Evolutionary conservation across 129 eudicot genomes (phyloP), one percentile per base, ranked within the genome.

Genomic region (Escallonia rubra): DNA sequence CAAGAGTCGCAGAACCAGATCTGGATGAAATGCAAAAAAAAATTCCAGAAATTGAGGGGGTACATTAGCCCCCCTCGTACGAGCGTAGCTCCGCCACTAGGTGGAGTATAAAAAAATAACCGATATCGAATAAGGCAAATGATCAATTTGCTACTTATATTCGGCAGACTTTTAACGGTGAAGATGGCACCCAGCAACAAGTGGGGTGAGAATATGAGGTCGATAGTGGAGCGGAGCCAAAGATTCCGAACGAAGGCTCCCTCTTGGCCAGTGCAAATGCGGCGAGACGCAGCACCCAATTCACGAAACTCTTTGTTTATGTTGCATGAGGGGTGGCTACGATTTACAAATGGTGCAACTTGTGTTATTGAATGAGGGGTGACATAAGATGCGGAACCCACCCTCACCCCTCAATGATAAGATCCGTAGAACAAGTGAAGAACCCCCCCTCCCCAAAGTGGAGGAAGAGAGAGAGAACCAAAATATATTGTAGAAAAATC

Each of bases 121-220:
- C 34, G 1, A 23, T 0, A 23, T 23, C 0, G 34, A 23, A 23
- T 23, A 23, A 23, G 34, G 34, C 1, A 23, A 23, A 23, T 23
- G 34, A 23, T 23, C 34, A 23, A 23, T 23, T 23, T 23, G 34
- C 34, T 23, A 23, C 34, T 23, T 23, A 23, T 23, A 23, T 23
- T 23, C 34, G 34, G 34, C 34, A 23, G 34, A 23, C 34, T 23
- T 23, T 23, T 23, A 23, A 23, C 50, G 50, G 50, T 46, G 50
- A 5, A 5, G 6, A 9, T 46, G 10, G 50, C 50, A 46, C 50
- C 10, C 50, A 46, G 10, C 10, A 9, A 54, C 34, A 54, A 54
- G 59, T 54, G 59, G 55, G 59, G 59, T 54, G 59, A 54, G 59
- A 54, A 54, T 54, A 54, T 54, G 59, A 54, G 59, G 59, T 54